Evolutionary conservation across 805 yeast species (phyloP).

Genomic region (Zygotorulaspora chibaensis): DNA sequence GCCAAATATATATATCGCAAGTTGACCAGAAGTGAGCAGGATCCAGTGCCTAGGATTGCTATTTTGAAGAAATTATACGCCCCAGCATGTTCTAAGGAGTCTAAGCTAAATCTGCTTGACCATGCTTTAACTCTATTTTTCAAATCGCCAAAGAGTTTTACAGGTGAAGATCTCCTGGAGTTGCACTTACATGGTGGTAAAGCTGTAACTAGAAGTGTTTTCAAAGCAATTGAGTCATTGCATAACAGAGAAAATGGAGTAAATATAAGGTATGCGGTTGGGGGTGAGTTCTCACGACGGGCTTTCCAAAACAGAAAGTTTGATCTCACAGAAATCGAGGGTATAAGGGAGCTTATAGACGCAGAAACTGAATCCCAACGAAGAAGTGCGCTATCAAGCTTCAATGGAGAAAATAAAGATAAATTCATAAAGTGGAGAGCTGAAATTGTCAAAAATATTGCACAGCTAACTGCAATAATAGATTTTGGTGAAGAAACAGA

Average conservation of each 20-base stretch:
- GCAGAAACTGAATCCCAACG: constrained; percentile 93
- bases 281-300: constrained; percentile 86
- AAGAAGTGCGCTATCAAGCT: constrained; percentile 63
- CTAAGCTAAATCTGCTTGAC: constrained; percentile 49
- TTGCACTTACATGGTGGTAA: constrained; percentile 92
- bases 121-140: constrained; percentile 71
- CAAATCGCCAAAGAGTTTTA: constrained; percentile 70
- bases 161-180: constrained; percentile 90
- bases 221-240: constrained; percentile 53
- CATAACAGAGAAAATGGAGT: constrained; percentile 41
- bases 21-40: constrained; percentile 40
- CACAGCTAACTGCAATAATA: constrained; percentile 77
- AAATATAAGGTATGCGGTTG: constrained; percentile 75
- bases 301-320: constrained; percentile 81
- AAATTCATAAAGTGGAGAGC: constrained; percentile 64
- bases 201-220: constrained; percentile 70
- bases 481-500: constrained; percentile 96
- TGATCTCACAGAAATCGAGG: constrained; percentile 88
- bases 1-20: constrained; percentile 42
- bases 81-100: constrained; percentile 29
- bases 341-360: constrained; percentile 80
- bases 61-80: constrained; percentile 53
- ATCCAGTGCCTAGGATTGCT: constrained; percentile 52
- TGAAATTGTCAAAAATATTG: constrained; percentile 58
- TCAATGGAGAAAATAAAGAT: constrained; percentile 60